A percentile compares a stretch with the other conserved stretches of the same genome.
Evolutionary conservation across 352 stramenopile genomes (phyloP).

Genomic region (Globisporangium parvum): DNA sequence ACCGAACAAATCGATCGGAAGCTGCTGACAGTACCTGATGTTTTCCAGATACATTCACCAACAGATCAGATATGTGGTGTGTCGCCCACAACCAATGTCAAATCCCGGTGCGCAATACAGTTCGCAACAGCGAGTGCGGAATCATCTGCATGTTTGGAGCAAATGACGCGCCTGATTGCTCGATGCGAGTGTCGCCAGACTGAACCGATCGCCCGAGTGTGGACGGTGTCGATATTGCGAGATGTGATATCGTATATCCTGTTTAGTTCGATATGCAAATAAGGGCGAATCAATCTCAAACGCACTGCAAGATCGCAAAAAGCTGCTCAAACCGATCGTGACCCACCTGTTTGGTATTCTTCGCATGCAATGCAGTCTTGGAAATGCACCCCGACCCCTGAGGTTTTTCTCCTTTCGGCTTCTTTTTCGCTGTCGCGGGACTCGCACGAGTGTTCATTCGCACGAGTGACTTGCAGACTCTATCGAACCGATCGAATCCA

Average conservation of each 20-base stretch:
- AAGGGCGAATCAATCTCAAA: no score
- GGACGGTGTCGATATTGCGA: no score
- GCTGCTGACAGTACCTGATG: neutral
- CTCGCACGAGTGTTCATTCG: no score
- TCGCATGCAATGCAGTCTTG: no score
- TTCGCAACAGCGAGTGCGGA: neutral
- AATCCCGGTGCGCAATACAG: neutral
- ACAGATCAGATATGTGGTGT: neutral
- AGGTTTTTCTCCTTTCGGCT: slow-evolving; percentile 4
- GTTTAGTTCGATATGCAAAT: neutral
- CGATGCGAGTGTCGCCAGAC: slow-evolving; percentile 3
- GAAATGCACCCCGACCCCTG: neutral
- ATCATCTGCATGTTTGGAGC: no score
- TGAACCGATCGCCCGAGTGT: neutral
- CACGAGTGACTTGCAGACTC: no score
- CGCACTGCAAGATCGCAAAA: no score
- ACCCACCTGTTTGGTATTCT: no score
- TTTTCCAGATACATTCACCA: neutral
- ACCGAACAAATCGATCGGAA: neutral
- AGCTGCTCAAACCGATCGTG: no score
- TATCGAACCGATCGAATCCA: neutral
- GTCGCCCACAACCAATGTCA: neutral
- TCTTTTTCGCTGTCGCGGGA: neutral
- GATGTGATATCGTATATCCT: neutral
- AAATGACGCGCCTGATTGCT: neutral